Evolutionary conservation across 352 stramenopile genomes (phyloP), one percentile per base, ranked within the genome.

Genomic region (Pythium brassicae): DNA sequence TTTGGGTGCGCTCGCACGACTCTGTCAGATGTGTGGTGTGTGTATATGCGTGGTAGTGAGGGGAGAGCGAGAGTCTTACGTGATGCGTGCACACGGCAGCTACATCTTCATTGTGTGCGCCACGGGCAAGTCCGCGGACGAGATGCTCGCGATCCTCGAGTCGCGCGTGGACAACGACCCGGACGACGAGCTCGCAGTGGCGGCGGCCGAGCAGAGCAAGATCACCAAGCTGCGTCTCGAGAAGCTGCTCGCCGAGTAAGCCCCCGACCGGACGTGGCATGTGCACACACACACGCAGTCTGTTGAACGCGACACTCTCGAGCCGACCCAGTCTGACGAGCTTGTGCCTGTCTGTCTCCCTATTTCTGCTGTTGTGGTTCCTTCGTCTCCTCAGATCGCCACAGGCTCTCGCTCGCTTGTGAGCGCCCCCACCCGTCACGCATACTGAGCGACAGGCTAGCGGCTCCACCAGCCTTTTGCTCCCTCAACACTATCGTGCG

Each of bases 51-150:
- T 37, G 32, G 6, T 2, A 9, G 32, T 35, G 29, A 9, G 29
- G 4, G 14, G 14, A 11, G 32, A 1, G 8, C 5, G 9, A 35
- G 9, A 7, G 32, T 37, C 32, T 37, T 11, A 37, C 32, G 32
- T 37, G 32, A 37, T 11, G 2, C 32, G 29, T 37, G 6, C 5
- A 2, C 17, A 9, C 11, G 29, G 11, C 46, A 88, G 76, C 15
- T 89, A 87, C 62, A 88, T 90, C 29, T 92, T 83, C 67, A 90
- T 92, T 50, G 74, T 92, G 12, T 92, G 82, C 47, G 79, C 79
- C 12, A 92, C 82, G 35, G 79, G 79, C 50, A 92, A 92, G 53
- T 88, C 79, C 15, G 79, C 82, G 4, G 55, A 72, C 6, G 79
- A 90, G 62, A 92, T 90, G 82, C 72, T 92, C 2, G 50, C 55